phyloP scores from a whole-genome alignment of 2,329 filamentous ascomycete genomes.

The Alternaria sp. region DNA sequence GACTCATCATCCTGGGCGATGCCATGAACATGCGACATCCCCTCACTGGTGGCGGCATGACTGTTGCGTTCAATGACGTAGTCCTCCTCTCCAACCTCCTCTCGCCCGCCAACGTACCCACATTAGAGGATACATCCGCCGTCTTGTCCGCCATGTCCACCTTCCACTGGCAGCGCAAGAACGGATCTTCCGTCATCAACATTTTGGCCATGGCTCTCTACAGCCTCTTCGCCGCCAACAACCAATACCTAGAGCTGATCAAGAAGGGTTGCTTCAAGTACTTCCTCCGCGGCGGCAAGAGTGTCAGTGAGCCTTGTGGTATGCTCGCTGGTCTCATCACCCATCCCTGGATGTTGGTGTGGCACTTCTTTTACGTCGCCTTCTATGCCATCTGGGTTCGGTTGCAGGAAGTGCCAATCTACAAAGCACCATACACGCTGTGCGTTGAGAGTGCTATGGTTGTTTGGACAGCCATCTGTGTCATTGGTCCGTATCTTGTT shows the following conservation, averaged over 20 bases:
- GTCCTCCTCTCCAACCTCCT: conserved; percentile 79
- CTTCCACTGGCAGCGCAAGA: conserved; percentile 91
- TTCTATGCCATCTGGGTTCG: conserved; percentile 84
- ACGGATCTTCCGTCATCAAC: conserved; percentile 87
- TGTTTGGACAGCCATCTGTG: conserved; percentile 80
- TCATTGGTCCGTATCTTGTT: conserved; percentile 84
- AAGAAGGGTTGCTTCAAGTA: conserved; percentile 93
- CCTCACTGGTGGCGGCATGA: conserved; percentile 97
- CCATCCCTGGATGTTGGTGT: conserved; percentile 79
- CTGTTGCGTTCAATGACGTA: conserved; percentile 93
- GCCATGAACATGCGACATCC: conserved; percentile 99
- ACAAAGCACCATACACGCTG: conserved; percentile 60
- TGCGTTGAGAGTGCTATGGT: conserved; percentile 73
- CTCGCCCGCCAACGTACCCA: conserved; percentile 71
- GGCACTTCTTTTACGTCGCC: conserved; percentile 95
- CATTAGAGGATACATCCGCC: conserved; percentile 71
- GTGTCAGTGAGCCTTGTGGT: conserved; percentile 80
- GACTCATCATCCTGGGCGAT: conserved; percentile 86
- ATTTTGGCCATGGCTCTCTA: conserved; percentile 97
- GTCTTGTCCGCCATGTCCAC: conserved; percentile 74
- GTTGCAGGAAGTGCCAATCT: conserved; percentile 58
- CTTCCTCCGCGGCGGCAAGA: conserved; percentile 77
- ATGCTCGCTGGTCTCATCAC: conserved; percentile 84
- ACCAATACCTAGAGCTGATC: conserved; percentile 70
- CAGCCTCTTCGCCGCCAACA: conserved; percentile 85